These are phyloP conservation scores for Verticillium alfalfae DNA, from an alignment of 2,329 filamentous ascomycete genomes.

Conservation along the genomic window DNA sequence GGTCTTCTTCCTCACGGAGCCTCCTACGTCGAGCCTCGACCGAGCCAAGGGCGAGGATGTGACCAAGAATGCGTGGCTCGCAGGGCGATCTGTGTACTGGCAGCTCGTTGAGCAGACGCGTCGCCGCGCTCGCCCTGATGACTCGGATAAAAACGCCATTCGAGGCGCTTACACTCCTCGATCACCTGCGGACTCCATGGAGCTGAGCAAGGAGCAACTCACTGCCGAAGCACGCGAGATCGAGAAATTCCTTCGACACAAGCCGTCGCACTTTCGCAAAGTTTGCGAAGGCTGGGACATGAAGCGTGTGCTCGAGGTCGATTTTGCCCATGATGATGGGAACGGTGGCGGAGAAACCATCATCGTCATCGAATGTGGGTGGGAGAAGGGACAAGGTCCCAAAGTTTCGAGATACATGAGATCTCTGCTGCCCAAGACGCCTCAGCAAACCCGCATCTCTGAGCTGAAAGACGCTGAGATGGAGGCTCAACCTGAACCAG, in stretches of 20 bases:
- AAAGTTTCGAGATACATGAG: constrained; percentile 39
- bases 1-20: constrained; percentile 67
- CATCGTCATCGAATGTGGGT: constrained; percentile 67
- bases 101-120: constrained; percentile 72
- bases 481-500: not conserved
- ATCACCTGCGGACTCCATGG: constrained; percentile 69
- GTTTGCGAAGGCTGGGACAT: constrained; percentile 88
- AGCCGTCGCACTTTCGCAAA: constrained; percentile 72
- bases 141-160: constrained; percentile 61
- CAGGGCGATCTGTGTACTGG: constrained; percentile 77
- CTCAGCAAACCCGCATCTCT: constrained; percentile 1
- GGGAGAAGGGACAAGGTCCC: constrained; percentile 49
- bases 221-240: constrained; percentile 75
- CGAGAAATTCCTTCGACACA: constrained; percentile 66
- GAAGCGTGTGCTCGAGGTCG: constrained; percentile 76
- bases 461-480: constrained; percentile 1
- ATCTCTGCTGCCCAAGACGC: constrained; percentile 11
- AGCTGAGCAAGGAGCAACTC: constrained; percentile 64
- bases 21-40: constrained; percentile 15
- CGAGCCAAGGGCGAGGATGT: constrained; percentile 47
- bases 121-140: constrained; percentile 65
- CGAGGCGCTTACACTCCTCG: constrained; percentile 76
- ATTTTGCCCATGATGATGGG: constrained; percentile 81
- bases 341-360: constrained; percentile 70
- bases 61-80: constrained; percentile 69